Conservation (phyloP, 2,329 filamentous ascomycete species). For the Sporothrix curviconia region DNA sequence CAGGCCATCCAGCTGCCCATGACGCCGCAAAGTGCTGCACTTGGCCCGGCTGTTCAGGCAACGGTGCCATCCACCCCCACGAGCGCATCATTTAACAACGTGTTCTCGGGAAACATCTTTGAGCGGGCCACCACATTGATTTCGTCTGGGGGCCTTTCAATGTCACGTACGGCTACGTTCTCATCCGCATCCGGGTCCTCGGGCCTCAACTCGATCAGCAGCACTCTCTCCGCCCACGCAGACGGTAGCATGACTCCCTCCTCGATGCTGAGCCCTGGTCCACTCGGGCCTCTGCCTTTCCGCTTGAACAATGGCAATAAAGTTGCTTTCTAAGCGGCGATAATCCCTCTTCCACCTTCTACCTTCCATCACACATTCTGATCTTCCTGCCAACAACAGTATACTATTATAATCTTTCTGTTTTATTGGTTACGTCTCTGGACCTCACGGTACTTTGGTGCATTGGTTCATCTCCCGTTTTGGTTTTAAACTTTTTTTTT, state of each 20-base stretch:
- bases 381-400: not conserved
- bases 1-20: conserved; percentile 53
- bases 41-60: conserved; percentile 84
- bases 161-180: conserved; percentile 50
- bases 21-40: conserved; percentile 80
- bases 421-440: too few relatives aligned
- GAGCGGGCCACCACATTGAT: conserved; percentile 53
- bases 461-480: too few relatives aligned
- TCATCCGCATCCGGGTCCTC: conserved; percentile 58
- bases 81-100: conserved; percentile 47
- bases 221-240: conserved; percentile 23
- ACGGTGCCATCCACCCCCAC: conserved; percentile 71
- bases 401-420: not conserved
- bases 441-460: too few relatives aligned
- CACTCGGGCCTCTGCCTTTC: conserved; percentile 23
- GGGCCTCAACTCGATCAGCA: conserved; percentile 31
- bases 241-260: conserved; percentile 27
- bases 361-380: not conserved
- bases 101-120: conserved; percentile 54
- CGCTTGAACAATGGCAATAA: conserved; percentile 27
- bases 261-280: conserved; percentile 25
- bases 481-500: not conserved
- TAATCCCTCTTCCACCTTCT: not conserved
- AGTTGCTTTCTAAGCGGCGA: conserved; percentile 22
- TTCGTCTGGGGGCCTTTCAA: conserved; percentile 50